Evolutionary conservation across 2,329 filamentous ascomycete species (phyloP).

Genomic region (Exophiala calicioides): DNA sequence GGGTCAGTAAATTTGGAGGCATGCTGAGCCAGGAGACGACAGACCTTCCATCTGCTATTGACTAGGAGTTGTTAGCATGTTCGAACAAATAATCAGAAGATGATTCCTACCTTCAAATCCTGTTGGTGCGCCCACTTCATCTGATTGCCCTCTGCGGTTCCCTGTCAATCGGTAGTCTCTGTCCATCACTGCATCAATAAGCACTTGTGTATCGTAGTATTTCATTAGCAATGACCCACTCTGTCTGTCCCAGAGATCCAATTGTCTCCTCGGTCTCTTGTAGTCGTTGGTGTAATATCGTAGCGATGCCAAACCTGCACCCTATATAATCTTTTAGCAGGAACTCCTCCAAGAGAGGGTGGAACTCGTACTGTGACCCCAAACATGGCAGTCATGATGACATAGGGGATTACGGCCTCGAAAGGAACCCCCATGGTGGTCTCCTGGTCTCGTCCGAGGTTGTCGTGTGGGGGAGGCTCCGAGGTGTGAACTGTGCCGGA

Average conservation of each 20-base stretch:
- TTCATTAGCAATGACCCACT: slow-evolving; percentile 55
- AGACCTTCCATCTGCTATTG: slow-evolving; percentile 68
- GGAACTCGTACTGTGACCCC: slow-evolving; percentile 47
- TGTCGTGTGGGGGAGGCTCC: no score
- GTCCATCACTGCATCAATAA: slow-evolving; percentile 61
- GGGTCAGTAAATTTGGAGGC: slow-evolving; percentile 7
- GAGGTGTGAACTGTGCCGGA: no score
- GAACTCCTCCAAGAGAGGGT: slow-evolving; percentile 12
- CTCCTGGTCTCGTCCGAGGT: neutral
- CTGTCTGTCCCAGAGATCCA: slow-evolving; percentile 67
- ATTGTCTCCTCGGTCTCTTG: slow-evolving; percentile 61
- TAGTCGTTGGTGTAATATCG: slow-evolving; percentile 64
- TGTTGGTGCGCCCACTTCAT: slow-evolving; percentile 58
- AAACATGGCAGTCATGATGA: slow-evolving; percentile 56
- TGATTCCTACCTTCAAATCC: slow-evolving; percentile 55
- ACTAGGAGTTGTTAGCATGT: slow-evolving; percentile 37
- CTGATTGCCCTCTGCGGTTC: slow-evolving; percentile 61
- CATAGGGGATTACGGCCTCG: slow-evolving; percentile 65
- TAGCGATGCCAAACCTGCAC: slow-evolving; percentile 58
- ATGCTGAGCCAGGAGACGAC: neutral
- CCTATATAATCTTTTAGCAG: slow-evolving; percentile 34
- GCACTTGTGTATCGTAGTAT: neutral
- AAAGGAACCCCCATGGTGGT: slow-evolving; percentile 65
- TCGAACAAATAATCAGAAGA: neutral
- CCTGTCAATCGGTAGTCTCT: slow-evolving; percentile 65